phyloP scores from a whole-genome alignment of 768 basidiomycete species.

The Tulasnella sp. region DNA sequence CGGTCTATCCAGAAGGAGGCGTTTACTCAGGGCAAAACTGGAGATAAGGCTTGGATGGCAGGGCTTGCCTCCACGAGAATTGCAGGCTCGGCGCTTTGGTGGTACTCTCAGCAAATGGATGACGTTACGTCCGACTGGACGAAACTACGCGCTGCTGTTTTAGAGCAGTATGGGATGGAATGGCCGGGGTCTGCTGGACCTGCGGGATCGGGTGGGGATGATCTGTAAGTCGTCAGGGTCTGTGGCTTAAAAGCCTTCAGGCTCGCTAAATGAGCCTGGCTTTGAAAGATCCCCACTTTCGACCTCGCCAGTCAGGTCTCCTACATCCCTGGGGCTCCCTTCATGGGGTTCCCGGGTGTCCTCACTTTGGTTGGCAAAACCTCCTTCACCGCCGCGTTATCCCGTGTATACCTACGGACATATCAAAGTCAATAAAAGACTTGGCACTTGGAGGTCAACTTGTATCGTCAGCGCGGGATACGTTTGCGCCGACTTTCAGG shows the following conservation, averaged over 20 bases:
- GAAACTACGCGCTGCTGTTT: background rate
- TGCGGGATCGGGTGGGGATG: background rate
- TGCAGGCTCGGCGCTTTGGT: background rate
- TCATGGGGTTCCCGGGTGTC: too few species aligned
- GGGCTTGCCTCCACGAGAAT: background rate
- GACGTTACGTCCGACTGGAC: background rate
- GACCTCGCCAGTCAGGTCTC: too few species aligned
- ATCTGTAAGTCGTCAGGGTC: background rate
- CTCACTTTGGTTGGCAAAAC: too few species aligned
- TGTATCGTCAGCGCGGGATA: background rate
- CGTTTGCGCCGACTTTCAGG: background rate
- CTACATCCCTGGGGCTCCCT: too few species aligned
- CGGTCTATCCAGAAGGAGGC: background rate
- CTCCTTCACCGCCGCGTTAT: too few species aligned
- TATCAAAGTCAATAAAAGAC: background rate
- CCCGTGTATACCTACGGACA: background rate
- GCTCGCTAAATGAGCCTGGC: too few species aligned
- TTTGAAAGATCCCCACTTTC: too few species aligned
- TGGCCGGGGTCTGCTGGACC: too few species aligned
- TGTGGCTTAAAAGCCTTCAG: background rate
- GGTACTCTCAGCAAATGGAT: background rate
- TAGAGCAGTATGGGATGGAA: too few species aligned
- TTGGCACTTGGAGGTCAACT: background rate
- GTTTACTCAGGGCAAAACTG: background rate
- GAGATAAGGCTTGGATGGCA: background rate